These are phyloP conservation scores for Naganishia liquefaciens DNA, from an alignment of 1,284 basidiomycete genomes.

Conservation along the genomic window DNA sequence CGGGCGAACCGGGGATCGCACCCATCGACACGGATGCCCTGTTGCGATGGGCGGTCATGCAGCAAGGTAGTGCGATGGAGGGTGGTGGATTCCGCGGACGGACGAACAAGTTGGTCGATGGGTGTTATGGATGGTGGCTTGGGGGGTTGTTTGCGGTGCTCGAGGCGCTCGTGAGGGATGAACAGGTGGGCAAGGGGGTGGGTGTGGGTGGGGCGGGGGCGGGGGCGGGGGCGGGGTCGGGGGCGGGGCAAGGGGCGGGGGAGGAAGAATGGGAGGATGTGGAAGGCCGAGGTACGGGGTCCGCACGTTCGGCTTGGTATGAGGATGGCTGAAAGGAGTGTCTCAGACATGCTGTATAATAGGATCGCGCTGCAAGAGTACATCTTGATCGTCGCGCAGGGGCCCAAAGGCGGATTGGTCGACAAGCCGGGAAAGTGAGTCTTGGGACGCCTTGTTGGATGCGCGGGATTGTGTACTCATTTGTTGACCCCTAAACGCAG, in stretches of 20 bases:
- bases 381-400: conserved; percentile 81
- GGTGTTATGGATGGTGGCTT: conserved; percentile 99
- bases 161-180: conserved; percentile 61
- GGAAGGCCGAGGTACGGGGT: conserved; percentile 31
- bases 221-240: conserved; percentile 12
- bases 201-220: too few relatives aligned
- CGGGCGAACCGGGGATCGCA: neutral
- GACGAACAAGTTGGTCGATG: conserved; percentile 97
- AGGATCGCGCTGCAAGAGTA: conserved; percentile 79
- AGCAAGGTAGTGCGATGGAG: conserved; percentile 83
- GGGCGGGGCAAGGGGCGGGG: neutral
- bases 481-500: conserved; percentile 52
- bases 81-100: conserved; percentile 90
- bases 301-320: neutral
- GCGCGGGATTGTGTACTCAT: too few relatives aligned
- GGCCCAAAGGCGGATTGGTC: conserved; percentile 77
- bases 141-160: conserved; percentile 84
- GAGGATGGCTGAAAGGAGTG: neutral
- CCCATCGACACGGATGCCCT: conserved; percentile 61
- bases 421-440: conserved; percentile 92
- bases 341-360: conserved; percentile 49
- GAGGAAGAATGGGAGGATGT: conserved; percentile 45
- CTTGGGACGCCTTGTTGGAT: neutral
- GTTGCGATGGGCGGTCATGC: conserved; percentile 77
- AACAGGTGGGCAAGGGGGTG: conserved; percentile 33